Conservation (phyloP, 768 basidiomycete genomes). For the Rhizopogon vinicolor region DNA sequence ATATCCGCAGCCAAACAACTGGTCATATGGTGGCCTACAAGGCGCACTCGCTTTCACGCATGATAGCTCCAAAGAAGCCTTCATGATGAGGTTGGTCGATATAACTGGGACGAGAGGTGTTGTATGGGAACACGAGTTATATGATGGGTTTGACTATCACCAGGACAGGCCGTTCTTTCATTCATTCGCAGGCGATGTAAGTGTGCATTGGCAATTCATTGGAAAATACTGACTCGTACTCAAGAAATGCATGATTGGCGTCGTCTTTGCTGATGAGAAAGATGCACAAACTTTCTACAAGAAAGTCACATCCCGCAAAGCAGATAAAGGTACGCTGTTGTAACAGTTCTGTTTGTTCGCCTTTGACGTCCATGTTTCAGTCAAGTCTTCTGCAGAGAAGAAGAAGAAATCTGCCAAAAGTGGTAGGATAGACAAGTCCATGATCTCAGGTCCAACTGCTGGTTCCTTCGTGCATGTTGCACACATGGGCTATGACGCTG, state of each 20-base stretch:
- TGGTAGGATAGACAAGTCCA: slow-evolving; percentile 87
- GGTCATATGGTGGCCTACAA: slow-evolving; percentile 86
- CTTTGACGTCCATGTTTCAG: slow-evolving; percentile 19
- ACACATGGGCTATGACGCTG: slow-evolving; percentile 91
- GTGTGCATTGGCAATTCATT: slow-evolving; percentile 28
- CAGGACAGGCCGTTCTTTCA: slow-evolving; percentile 90
- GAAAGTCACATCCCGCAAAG: slow-evolving; percentile 70
- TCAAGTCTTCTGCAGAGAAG: slow-evolving; percentile 48
- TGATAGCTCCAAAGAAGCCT: slow-evolving; percentile 51
- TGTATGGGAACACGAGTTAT: slow-evolving; percentile 92
- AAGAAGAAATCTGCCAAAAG: slow-evolving; percentile 58
- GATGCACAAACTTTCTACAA: slow-evolving; percentile 87
- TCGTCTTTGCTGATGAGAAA: slow-evolving; percentile 83
- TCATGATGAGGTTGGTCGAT: slow-evolving; percentile 80
- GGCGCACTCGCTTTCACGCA: slow-evolving; percentile 76
- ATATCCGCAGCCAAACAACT: slow-evolving; percentile 66
- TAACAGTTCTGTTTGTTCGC: not conserved
- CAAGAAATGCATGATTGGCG: slow-evolving; percentile 86
- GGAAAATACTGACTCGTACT: slow-evolving; percentile 1
- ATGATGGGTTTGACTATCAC: slow-evolving; percentile 73
- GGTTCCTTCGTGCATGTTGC: slow-evolving; percentile 87
- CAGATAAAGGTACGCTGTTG: slow-evolving; percentile 42
- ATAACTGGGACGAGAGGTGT: slow-evolving; percentile 78
- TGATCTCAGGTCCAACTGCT: slow-evolving; percentile 78
- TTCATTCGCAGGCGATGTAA: slow-evolving; percentile 87